Evolutionary conservation across 1,139 yeast species (phyloP).

Genomic region (Hyphopichia wangnamkhiaoensis): DNA sequence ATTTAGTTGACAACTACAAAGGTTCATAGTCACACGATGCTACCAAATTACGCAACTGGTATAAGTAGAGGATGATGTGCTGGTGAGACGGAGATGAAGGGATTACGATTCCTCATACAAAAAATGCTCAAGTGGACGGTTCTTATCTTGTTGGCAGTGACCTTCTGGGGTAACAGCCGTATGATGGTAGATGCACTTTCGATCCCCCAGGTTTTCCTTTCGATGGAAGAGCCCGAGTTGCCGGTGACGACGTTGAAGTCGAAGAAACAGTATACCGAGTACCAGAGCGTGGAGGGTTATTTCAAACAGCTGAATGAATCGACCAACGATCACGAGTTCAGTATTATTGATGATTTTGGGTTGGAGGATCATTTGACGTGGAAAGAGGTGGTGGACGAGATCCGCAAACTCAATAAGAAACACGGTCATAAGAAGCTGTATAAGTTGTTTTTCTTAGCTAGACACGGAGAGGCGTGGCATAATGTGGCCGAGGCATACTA

Average conservation of each 20-base stretch:
- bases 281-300: conserved; percentile 13
- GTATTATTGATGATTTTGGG: conserved; percentile 20
- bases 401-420: conserved; percentile 12
- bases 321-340: conserved; percentile 14
- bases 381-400: conserved; percentile 13
- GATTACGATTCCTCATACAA: no score
- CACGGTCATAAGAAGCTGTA: conserved; percentile 10
- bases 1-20: background rate
- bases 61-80: background rate
- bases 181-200: conserved; percentile 1
- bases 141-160: no score
- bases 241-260: no score
- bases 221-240: no score
- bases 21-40: conserved; percentile 1
- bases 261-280: conserved; percentile 9
- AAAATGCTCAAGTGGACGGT: no score
- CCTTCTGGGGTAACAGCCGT: no score
- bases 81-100: no score
- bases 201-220: conserved; percentile 4
- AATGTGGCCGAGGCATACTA: conserved; percentile 29
- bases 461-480: conserved; percentile 47
- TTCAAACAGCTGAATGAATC: conserved; percentile 22
- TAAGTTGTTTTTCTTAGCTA: conserved; percentile 37
- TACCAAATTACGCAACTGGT: background rate
- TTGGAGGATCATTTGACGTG: conserved; percentile 18